Percentiles rank a stretch among this genome's conserved stretches.
Evolutionary conservation across 805 yeast species (phyloP).

Genomic region (Limtongia smithiae): DNA sequence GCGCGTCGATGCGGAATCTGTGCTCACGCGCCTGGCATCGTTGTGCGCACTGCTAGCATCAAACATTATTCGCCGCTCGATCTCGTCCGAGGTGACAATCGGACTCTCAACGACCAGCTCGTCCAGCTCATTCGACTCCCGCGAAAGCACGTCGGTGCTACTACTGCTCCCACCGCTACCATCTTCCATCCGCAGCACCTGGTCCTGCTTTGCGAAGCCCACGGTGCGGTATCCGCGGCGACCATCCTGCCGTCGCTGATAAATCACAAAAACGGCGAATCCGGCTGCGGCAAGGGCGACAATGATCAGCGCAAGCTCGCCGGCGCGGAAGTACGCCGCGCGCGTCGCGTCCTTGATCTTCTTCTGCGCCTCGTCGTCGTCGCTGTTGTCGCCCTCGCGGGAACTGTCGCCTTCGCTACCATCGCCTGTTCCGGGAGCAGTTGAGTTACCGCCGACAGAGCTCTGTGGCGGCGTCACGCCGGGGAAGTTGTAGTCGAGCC

Average conservation of each 20-base stretch:
- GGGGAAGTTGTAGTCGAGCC: conserved; percentile 15
- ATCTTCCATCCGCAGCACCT: conserved; percentile 24
- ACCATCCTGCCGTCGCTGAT: conserved; percentile 17
- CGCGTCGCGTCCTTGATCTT: conserved; percentile 36
- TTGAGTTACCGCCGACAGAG: conserved; percentile 13
- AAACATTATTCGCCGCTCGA: conserved; percentile 19
- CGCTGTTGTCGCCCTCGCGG: background rate
- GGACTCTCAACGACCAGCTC: conserved; percentile 28
- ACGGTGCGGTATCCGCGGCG: conserved; percentile 25
- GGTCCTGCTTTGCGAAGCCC: conserved; percentile 26
- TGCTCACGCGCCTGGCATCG: background rate
- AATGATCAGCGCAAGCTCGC: conserved; percentile 38
- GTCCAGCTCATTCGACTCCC: conserved; percentile 19
- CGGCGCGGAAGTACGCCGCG: conserved; percentile 40
- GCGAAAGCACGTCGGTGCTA: background rate
- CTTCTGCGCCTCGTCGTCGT: conserved; percentile 27
- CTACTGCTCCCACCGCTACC: conserved; percentile 5
- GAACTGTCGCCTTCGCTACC: conserved; percentile 15
- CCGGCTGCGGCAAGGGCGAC: conserved; percentile 33
- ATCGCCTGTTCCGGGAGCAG: conserved; percentile 11
- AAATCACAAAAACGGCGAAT: conserved; percentile 20
- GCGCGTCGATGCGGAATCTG: background rate
- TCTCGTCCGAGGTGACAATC: conserved; percentile 24
- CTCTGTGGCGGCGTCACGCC: conserved; percentile 17
- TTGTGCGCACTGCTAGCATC: conserved; percentile 8